Evolutionary conservation across 2,329 filamentous ascomycete genomes (phyloP).

Genomic region (Venturia carpophila): DNA sequence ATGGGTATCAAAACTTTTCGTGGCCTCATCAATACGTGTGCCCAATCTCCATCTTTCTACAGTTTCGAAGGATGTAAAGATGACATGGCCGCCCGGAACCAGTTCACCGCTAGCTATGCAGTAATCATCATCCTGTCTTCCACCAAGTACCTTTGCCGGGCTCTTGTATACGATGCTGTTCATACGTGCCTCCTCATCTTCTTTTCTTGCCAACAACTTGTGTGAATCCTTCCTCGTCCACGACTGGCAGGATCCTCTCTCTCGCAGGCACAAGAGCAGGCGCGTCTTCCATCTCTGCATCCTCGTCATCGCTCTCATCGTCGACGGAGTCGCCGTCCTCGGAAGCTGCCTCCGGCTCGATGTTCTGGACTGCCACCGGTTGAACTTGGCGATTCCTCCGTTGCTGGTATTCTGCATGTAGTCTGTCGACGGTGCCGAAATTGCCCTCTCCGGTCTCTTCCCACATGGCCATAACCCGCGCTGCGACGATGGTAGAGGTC

Average conservation of each 20-base stretch:
- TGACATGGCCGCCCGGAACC: not conserved
- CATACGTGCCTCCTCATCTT: constrained; percentile 19
- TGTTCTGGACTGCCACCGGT: constrained; percentile 41
- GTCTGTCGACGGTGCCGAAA: constrained; percentile 54
- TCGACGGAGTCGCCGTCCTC: constrained; percentile 22
- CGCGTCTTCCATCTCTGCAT: constrained; percentile 23
- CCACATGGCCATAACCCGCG: constrained; percentile 61
- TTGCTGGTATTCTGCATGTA: constrained; percentile 64
- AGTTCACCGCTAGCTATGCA: not conserved
- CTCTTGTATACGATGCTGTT: not conserved
- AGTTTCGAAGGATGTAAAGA: too few species aligned
- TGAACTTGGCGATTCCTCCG: constrained; percentile 47
- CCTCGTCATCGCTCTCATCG: constrained; percentile 20
- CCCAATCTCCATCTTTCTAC: too few species aligned
- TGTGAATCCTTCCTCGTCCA: constrained; percentile 37
- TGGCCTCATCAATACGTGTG: too few species aligned
- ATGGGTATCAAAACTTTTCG: too few species aligned
- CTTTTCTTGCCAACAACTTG: constrained; percentile 36
- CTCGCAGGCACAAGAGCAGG: constrained; percentile 27
- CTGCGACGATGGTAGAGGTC: constrained; percentile 65
- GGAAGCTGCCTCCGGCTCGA: constrained; percentile 19
- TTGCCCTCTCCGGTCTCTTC: constrained; percentile 57
- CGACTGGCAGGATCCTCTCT: constrained; percentile 31
- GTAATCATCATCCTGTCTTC: not conserved
- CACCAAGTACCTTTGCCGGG: not conserved